Evolutionary conservation across 768 basidiomycete genomes (phyloP).

Genomic region (Lactarius vividus): DNA sequence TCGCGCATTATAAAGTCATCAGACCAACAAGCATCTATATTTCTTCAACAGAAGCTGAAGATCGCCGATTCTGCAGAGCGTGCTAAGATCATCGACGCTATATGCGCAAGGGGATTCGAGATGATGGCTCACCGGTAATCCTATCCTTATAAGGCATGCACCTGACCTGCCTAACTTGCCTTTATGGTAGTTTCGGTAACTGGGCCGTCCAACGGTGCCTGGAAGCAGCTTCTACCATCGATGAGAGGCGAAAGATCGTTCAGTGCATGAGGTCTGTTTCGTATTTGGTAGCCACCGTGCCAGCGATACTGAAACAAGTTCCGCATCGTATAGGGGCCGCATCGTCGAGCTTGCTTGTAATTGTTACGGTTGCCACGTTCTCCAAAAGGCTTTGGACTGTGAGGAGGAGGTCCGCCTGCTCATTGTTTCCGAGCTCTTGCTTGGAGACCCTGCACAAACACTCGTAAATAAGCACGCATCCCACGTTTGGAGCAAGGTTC

Average conservation of each 20-base stretch:
- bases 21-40: conserved; percentile 88
- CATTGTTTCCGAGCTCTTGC: conserved; percentile 80
- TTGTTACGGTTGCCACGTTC: conserved; percentile 85
- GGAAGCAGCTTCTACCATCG: conserved; percentile 70
- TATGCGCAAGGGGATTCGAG: conserved; percentile 78
- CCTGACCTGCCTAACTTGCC: not conserved
- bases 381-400: conserved; percentile 88
- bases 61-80: conserved; percentile 77
- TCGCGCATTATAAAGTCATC: conserved; percentile 84
- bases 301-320: not conserved
- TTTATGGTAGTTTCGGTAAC: conserved; percentile 69
- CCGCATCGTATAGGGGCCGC: conserved; percentile 51
- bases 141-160: not conserved
- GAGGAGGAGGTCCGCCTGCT: conserved; percentile 82
- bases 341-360: conserved; percentile 86
- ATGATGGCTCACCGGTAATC: conserved; percentile 87
- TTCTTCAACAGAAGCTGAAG: conserved; percentile 87
- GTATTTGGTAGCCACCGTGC: not conserved
- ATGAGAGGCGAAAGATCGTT: conserved; percentile 79
- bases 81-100: conserved; percentile 82
- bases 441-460: conserved; percentile 82
- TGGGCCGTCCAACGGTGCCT: conserved; percentile 89
- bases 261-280: conserved; percentile 72
- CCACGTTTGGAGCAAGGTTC: conserved; percentile 89
- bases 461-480: conserved; percentile 89